Evolutionary conservation across 768 basidiomycete species (phyloP).

Genomic region (Termitomyces sp.): DNA sequence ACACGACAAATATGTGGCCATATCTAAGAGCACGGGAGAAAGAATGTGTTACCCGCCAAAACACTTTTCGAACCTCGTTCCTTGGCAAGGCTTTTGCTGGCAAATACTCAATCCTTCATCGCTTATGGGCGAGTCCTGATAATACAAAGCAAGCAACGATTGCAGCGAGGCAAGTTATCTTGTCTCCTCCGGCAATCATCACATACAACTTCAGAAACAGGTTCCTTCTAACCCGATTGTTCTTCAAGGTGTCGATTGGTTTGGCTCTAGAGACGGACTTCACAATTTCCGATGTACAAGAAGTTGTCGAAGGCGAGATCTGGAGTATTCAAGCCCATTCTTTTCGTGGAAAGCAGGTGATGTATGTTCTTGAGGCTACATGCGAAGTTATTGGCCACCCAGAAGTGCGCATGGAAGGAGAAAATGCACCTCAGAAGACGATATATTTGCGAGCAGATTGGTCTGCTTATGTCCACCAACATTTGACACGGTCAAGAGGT

Average conservation of each 20-base stretch:
- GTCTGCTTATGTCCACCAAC: constrained; percentile 47
- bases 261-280: constrained; percentile 20
- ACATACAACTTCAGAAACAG: constrained; percentile 27
- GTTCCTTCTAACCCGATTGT: constrained; percentile 58
- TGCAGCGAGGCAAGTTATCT: constrained; percentile 43
- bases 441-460: constrained; percentile 54
- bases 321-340: constrained; percentile 47
- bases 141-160: constrained; percentile 50
- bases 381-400: constrained; percentile 64
- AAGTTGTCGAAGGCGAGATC: constrained; percentile 51
- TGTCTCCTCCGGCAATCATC: not conserved
- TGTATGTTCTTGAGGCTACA: constrained; percentile 64
- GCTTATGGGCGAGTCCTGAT: constrained; percentile 58
- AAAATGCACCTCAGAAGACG: not conserved
- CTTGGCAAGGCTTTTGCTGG: constrained; percentile 34
- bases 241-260: constrained; percentile 57
- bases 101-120: constrained; percentile 31
- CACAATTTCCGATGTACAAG: constrained; percentile 42
- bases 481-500: constrained; percentile 9
- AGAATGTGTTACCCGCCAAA: constrained; percentile 35
- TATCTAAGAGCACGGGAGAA: constrained; percentile 50
- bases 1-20: constrained; percentile 67
- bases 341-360: constrained; percentile 22
- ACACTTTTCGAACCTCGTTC: constrained; percentile 45
- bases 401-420: not conserved